These are phyloP conservation scores for Penicillium sp. DNA, from an alignment of 2,329 filamentous ascomycete species.

Conservation along the genomic window DNA sequence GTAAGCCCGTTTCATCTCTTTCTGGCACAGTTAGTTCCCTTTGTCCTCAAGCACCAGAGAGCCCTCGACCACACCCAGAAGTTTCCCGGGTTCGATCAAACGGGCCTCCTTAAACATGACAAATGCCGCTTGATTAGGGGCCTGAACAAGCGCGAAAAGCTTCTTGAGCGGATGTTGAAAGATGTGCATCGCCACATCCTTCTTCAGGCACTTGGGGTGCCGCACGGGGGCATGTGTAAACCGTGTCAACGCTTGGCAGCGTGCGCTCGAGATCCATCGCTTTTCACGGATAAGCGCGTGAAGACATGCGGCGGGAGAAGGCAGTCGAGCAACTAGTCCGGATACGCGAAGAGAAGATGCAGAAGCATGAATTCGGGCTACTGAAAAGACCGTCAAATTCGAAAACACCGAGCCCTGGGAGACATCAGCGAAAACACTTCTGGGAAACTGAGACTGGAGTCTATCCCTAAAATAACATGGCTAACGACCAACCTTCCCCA, in stretches of 20 bases:
- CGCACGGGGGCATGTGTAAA: not conserved
- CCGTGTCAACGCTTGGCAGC: not conserved
- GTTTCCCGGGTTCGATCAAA: not conserved
- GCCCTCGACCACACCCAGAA: not conserved
- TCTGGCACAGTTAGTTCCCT: not conserved
- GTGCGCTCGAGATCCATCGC: not conserved
- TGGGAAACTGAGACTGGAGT: not conserved
- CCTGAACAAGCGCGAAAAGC: not conserved
- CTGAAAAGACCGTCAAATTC: not conserved
- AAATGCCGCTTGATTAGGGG: not conserved
- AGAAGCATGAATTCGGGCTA: not conserved
- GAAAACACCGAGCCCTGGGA: not conserved
- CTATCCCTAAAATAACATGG: not conserved
- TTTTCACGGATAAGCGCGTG: not conserved
- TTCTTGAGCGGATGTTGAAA: not conserved
- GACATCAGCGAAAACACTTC: not conserved
- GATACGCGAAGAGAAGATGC: not conserved
- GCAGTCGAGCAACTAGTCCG: not conserved
- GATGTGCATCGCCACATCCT: not conserved
- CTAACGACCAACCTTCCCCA: not conserved
- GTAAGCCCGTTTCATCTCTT: not conserved
- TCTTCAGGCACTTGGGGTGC: not conserved
- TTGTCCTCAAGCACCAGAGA: not conserved
- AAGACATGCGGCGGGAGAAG: not conserved
- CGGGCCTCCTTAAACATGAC: not conserved